phyloP scores from a whole-genome alignment of 129 eudicot genomes.

The Solidago caesia region DNA sequence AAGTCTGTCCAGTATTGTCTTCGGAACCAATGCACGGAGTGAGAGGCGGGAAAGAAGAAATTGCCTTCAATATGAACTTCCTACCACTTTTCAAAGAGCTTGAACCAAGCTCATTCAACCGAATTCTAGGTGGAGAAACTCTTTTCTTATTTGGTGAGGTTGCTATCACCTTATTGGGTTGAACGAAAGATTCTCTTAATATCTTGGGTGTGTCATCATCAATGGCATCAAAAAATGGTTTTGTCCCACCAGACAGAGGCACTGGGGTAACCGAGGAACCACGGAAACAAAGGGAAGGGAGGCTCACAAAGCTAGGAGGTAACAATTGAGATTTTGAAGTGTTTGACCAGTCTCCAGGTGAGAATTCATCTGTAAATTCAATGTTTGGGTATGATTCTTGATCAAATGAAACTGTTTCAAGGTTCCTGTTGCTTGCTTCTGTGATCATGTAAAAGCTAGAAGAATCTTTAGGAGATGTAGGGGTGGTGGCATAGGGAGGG shows the following conservation, averaged over 20 bases:
- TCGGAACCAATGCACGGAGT: conserved; percentile 56
- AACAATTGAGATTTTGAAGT: conserved; percentile 29
- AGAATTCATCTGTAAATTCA: conserved; percentile 33
- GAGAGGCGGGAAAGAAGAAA: conserved; percentile 63
- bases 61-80: conserved; percentile 60
- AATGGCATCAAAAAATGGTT: conserved; percentile 21
- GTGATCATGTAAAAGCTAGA: conserved; percentile 22
- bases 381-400: conserved; percentile 31
- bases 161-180: conserved; percentile 44
- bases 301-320: conserved; percentile 26
- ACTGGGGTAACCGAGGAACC: conserved; percentile 49
- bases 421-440: conserved; percentile 24
- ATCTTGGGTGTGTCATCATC: conserved; percentile 76
- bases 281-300: conserved; percentile 36
- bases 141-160: conserved; percentile 85
- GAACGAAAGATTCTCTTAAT: conserved; percentile 45
- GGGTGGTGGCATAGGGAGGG: conserved; percentile 31
- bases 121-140: conserved; percentile 71
- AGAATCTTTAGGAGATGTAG: conserved; percentile 33
- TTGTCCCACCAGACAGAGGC: conserved; percentile 36
- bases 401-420: conserved; percentile 30
- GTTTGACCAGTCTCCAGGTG: conserved; percentile 33
- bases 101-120: conserved; percentile 41
- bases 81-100: conserved; percentile 59
- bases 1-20: conserved; percentile 15